These are phyloP conservation scores for Brettanomyces custersianus DNA, from an alignment of 805 yeast species.

Conservation along the genomic window DNA sequence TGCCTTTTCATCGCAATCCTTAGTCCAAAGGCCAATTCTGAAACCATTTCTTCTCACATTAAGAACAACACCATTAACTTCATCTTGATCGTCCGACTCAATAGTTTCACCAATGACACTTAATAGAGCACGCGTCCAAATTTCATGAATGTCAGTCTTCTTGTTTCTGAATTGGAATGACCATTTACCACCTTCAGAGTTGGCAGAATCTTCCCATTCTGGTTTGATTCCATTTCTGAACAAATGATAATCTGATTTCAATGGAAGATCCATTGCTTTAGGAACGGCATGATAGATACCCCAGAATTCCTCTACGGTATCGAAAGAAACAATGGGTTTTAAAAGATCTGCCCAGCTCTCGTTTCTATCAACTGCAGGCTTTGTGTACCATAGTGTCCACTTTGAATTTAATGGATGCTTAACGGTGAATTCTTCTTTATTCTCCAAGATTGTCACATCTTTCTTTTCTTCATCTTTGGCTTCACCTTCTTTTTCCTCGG, in stretches of 20 bases:
- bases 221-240: slow-evolving; percentile 93
- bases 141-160: slow-evolving; percentile 61
- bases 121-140: slow-evolving; percentile 85
- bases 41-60: slow-evolving; percentile 75
- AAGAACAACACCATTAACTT: slow-evolving; percentile 90
- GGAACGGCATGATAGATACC: slow-evolving; percentile 94
- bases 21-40: slow-evolving; percentile 92
- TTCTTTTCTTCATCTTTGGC: slow-evolving; percentile 18
- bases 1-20: slow-evolving; percentile 55
- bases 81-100: slow-evolving; percentile 68
- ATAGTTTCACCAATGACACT: slow-evolving; percentile 93
- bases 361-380: slow-evolving; percentile 69
- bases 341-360: slow-evolving; percentile 90
- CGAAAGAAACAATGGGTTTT: slow-evolving; percentile 85
- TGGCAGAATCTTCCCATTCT: slow-evolving; percentile 94
- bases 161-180: slow-evolving; percentile 64
- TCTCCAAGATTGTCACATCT: slow-evolving; percentile 45
- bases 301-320: slow-evolving; percentile 98
- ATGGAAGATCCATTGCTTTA: slow-evolving; percentile 80
- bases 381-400: slow-evolving; percentile 98
- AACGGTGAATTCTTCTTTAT: slow-evolving; percentile 56
- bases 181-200: slow-evolving; percentile 94
- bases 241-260: slow-evolving; percentile 88
- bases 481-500: slow-evolving; percentile 20
- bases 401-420: slow-evolving; percentile 83